These are phyloP conservation scores for Mycosarcoma mackinlayi DNA, from an alignment of 1,284 basidiomycete species.

Conservation along the genomic window DNA sequence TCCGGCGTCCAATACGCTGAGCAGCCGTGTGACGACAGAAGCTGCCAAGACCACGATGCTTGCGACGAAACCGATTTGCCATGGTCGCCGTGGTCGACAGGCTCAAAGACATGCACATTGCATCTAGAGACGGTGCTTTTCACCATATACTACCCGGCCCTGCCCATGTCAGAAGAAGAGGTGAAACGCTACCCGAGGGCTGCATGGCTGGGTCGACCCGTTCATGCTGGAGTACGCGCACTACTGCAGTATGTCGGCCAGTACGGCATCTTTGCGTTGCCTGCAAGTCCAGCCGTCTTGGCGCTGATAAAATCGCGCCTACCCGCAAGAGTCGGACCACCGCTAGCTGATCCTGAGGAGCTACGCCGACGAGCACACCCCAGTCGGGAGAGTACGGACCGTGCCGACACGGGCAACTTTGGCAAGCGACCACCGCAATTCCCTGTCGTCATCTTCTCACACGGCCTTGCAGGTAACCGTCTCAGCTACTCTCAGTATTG, in stretches of 20 bases:
- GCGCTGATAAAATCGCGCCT: slow-evolving; percentile 36
- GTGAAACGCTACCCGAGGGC: slow-evolving; percentile 32
- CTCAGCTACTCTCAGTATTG: slow-evolving; percentile 62
- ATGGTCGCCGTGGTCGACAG: slow-evolving; percentile 38
- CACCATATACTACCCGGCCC: slow-evolving; percentile 57
- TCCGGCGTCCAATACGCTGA: not conserved
- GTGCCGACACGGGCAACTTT: slow-evolving; percentile 35
- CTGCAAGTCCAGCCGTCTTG: slow-evolving; percentile 50
- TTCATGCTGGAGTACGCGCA: slow-evolving; percentile 37
- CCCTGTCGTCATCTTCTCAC: slow-evolving; percentile 60
- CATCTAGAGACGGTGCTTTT: slow-evolving; percentile 61
- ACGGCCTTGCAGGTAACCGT: slow-evolving; percentile 60
- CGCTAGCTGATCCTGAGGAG: slow-evolving; percentile 48
- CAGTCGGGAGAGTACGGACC: slow-evolving; percentile 2
- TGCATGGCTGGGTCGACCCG: slow-evolving; percentile 57
- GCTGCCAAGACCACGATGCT: slow-evolving; percentile 7
- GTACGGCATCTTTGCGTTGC: slow-evolving; percentile 51
- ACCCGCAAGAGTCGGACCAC: slow-evolving; percentile 42
- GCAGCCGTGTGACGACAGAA: not conserved
- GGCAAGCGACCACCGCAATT: slow-evolving; percentile 43
- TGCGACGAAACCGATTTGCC: slow-evolving; percentile 4
- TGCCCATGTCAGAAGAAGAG: slow-evolving; percentile 14
- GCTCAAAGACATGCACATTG: slow-evolving; percentile 47
- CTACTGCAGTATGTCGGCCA: slow-evolving; percentile 56
- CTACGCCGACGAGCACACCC: slow-evolving; percentile 15